A percentile compares a stretch with the other conserved stretches of the same genome.
These are phyloP conservation scores for Xylaria sp. DNA, from an alignment of 2,329 filamentous ascomycete genomes.

Conservation along the genomic window DNA sequence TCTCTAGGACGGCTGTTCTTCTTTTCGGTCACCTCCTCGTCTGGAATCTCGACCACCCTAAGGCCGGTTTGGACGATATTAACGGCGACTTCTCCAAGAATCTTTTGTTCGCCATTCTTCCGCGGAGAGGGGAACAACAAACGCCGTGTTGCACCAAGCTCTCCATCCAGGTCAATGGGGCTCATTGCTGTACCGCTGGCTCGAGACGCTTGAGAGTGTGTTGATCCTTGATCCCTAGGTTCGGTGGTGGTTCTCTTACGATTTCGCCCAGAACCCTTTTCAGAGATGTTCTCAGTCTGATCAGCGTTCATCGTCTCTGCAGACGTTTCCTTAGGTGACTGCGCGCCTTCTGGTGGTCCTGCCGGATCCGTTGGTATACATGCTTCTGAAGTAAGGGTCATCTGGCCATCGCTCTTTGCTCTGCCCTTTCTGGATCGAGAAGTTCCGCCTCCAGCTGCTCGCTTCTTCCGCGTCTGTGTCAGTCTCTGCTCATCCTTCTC, in stretches of 20 bases:
- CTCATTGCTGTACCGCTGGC: slow-evolving; percentile 67
- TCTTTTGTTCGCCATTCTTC: slow-evolving; percentile 71
- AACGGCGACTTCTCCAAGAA: slow-evolving; percentile 67
- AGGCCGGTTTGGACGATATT: slow-evolving; percentile 62
- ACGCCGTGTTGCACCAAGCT: slow-evolving; percentile 70
- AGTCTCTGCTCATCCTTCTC: slow-evolving; percentile 69
- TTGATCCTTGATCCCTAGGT: slow-evolving; percentile 54
- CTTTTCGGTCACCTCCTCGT: slow-evolving; percentile 52
- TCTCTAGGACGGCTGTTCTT: slow-evolving; percentile 55
- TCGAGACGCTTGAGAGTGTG: slow-evolving; percentile 65
- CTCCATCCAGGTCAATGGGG: slow-evolving; percentile 65
- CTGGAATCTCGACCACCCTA: slow-evolving; percentile 53
- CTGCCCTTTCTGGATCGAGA: slow-evolving; percentile 61
- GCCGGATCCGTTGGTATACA: slow-evolving; percentile 65
- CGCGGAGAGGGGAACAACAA: slow-evolving; percentile 82
- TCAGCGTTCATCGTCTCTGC: slow-evolving; percentile 31
- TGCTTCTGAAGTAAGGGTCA: slow-evolving; percentile 64
- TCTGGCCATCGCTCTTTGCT: slow-evolving; percentile 59
- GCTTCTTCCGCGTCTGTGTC: slow-evolving; percentile 63
- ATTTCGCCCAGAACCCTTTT: slow-evolving; percentile 41
- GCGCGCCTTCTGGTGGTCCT: slow-evolving; percentile 57
- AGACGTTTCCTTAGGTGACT: slow-evolving; percentile 45
- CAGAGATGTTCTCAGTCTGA: slow-evolving; percentile 52
- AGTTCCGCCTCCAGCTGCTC: slow-evolving; percentile 55
- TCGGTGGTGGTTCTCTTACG: slow-evolving; percentile 34